Evolutionary conservation across 495 filamentous ascomycete genomes (phyloP).

Genomic region (Pseudotulostoma volvatum): DNA sequence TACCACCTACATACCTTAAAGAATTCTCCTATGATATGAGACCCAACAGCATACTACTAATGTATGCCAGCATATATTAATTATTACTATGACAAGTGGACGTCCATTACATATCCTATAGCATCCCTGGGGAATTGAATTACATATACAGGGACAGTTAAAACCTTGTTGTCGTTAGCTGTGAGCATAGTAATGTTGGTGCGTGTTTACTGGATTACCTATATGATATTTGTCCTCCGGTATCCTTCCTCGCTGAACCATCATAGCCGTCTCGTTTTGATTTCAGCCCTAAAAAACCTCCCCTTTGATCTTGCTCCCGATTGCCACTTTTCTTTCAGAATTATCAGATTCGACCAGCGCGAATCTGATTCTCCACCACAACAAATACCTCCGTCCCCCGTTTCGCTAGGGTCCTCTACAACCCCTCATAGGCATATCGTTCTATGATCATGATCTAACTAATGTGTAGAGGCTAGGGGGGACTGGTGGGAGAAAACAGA

Average conservation of each 20-base stretch:
- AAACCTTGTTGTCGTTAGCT: conserved; percentile 31
- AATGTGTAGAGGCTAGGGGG: conserved; percentile 1
- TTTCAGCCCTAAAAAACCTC: neutral
- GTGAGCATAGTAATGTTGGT: neutral
- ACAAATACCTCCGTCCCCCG: conserved; percentile 70
- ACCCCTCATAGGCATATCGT: conserved; percentile 32
- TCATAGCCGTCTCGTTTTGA: no score
- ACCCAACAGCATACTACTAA: no score
- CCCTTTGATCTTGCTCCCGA: conserved; percentile 14
- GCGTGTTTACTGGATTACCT: conserved; percentile 13
- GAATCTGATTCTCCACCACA: conserved; percentile 67
- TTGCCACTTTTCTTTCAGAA: conserved; percentile 58
- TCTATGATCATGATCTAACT: conserved; percentile 19
- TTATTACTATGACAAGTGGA: no score
- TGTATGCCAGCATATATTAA: no score
- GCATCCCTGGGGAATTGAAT: no score
- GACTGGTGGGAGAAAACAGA: conserved; percentile 54
- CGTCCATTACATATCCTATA: no score
- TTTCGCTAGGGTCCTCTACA: conserved; percentile 51
- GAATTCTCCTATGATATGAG: no score
- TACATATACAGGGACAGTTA: conserved; percentile 55
- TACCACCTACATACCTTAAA: no score
- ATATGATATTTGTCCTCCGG: conserved; percentile 12
- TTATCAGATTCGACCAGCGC: conserved; percentile 67
- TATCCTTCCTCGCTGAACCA: neutral